Percentiles rank a stretch among this genome's conserved stretches.
These are phyloP conservation scores for Fusarium oligoseptatum DNA, from an alignment of 2,329 filamentous ascomycete species.

Conservation along the genomic window DNA sequence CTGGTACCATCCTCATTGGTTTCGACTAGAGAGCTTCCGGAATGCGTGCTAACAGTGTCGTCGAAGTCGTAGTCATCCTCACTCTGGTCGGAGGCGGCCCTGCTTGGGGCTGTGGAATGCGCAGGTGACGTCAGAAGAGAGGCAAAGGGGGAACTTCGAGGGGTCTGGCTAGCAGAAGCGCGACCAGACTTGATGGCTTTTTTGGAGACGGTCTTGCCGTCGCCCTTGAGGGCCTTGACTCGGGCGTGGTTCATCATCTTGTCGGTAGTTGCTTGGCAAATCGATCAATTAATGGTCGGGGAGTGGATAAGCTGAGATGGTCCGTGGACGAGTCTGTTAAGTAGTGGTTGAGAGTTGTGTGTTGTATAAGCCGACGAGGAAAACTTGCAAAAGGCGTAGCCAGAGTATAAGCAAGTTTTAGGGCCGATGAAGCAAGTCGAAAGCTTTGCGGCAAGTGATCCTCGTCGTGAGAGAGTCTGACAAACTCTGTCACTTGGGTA, in stretches of 20 bases:
- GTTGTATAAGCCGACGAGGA: slow-evolving; percentile 37
- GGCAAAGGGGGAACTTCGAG: slow-evolving; percentile 68
- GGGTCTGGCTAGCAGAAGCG: slow-evolving; percentile 69
- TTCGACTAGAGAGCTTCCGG: slow-evolving; percentile 59
- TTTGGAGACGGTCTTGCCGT: slow-evolving; percentile 78
- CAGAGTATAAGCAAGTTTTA: slow-evolving; percentile 17
- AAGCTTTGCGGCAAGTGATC: slow-evolving; percentile 42
- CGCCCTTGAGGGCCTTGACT: slow-evolving; percentile 77
- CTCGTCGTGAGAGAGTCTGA: slow-evolving; percentile 27
- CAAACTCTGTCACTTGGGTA: slow-evolving; percentile 40
- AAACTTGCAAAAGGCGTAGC: slow-evolving; percentile 33
- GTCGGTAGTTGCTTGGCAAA: background rate
- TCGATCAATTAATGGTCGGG: background rate
- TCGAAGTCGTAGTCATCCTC: slow-evolving; percentile 65
- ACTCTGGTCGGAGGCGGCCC: slow-evolving; percentile 72
- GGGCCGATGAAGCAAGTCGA: slow-evolving; percentile 18
- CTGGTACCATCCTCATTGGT: slow-evolving; percentile 76
- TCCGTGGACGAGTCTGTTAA: slow-evolving; percentile 1
- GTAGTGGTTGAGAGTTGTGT: background rate
- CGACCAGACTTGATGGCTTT: slow-evolving; percentile 73
- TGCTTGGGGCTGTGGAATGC: slow-evolving; percentile 71
- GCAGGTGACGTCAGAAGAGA: slow-evolving; percentile 70
- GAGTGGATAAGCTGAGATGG: background rate
- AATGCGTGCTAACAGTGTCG: slow-evolving; percentile 59
- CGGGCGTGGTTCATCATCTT: slow-evolving; percentile 71